Percentiles rank a stretch among this genome's conserved stretches.
Conservation (phyloP, 164 flowering plant genomes). For the Magnolia kwangsiensis region DNA sequence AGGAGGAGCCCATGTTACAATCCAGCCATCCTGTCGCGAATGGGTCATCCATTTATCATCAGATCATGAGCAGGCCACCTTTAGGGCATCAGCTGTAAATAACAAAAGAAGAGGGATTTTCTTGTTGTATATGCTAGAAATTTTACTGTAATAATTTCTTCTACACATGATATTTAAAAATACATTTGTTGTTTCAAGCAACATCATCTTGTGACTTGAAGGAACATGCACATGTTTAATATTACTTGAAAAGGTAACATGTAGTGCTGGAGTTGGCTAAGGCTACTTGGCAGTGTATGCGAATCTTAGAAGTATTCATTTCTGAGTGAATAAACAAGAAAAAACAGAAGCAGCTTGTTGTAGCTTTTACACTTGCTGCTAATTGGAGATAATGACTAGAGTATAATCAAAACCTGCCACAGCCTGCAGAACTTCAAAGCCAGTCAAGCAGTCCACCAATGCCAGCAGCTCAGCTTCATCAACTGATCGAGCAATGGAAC, state of each 20-base stretch:
- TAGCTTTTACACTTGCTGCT: too few species aligned
- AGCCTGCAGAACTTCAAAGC: constrained; percentile 50
- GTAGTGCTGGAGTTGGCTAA: not conserved
- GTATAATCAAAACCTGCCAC: constrained; percentile 77
- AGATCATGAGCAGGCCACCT: constrained; percentile 59
- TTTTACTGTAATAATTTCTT: not conserved
- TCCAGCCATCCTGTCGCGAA: constrained; percentile 37
- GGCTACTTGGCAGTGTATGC: not conserved
- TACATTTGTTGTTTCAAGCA: not conserved
- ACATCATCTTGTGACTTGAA: too few species aligned
- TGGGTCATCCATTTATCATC: constrained; percentile 52
- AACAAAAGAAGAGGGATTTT: not conserved
- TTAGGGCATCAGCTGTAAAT: constrained; percentile 56
- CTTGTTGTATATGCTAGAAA: constrained; percentile 6
- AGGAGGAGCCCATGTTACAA: constrained; percentile 53
- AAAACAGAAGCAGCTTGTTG: too few species aligned
- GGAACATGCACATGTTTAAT: not conserved
- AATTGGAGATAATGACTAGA: constrained; percentile 45
- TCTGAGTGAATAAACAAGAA: not conserved
- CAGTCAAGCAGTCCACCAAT: constrained; percentile 49
- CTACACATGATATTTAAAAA: not conserved
- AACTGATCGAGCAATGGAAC: constrained; percentile 67
- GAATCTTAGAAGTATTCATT: not conserved
- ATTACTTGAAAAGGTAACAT: not conserved
- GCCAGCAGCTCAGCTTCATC: constrained; percentile 60